Evolutionary conservation across 805 yeast genomes (phyloP), one percentile per base, ranked within the genome.

Genomic region (Metschnikowia colocasiae): DNA sequence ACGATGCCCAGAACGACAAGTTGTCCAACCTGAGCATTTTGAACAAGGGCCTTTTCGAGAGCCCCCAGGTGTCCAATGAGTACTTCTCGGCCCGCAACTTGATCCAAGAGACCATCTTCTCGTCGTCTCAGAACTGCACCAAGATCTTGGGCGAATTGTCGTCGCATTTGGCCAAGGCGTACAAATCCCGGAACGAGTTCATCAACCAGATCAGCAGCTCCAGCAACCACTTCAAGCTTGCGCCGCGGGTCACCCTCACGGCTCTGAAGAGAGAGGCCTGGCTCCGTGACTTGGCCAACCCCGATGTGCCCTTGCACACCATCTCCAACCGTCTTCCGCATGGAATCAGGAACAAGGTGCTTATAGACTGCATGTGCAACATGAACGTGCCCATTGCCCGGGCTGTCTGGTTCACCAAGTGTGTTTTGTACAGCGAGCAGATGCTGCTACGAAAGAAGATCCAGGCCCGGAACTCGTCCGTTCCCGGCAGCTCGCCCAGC

Each of bases 371-470:
- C 50, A 77, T 95, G 53, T 76, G 85, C 50, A 59, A 68, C 20
- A 82, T 83, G 58, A 68, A 69, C 29, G 82, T 92, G 0, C 97
- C 98, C 0, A 68, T 85, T 1, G 61, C 78, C n/a, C 71, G 97
- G 50, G 96, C 97, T 0, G 64, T 92, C 2, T 92, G 99, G 99
- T 77, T 94, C 50, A 85, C 92, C 3, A 81, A 87, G 53, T 88
- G 97, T 63, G 88, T 91, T 2, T 82, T 91, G 20, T 82, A 87
- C 10, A 86, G 90, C 52, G 66, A 62, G 44, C 59, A 65, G n/a
- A 34, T 62, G 15, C 59, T 68, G 3, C 57, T 69, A 16, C 56
- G 69, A 9, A 62, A 63, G 46, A 70, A 68, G 46, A 54, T 60
- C 34, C 67, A 59, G 41, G 47, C 60, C 3, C 61, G 56, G 30